Conservation (phyloP, 1,284 basidiomycete genomes). For the Naganishia sp. region DNA sequence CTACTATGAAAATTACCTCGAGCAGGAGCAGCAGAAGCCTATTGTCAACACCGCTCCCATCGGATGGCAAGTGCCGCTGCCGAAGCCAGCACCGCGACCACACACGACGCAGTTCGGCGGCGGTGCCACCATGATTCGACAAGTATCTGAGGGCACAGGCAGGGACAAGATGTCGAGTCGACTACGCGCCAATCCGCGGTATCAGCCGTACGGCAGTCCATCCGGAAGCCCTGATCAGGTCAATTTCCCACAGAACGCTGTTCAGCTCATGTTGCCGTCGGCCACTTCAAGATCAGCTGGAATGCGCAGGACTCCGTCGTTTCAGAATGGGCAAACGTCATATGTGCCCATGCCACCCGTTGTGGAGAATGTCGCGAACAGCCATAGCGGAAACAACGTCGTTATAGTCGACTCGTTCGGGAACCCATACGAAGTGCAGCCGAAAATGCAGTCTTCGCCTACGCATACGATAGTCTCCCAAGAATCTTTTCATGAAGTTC, state of each 20-base stretch:
- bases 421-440: background rate
- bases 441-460: conserved; percentile 10
- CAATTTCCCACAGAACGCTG: background rate
- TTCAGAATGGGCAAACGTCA: conserved; percentile 10
- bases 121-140: conserved; percentile 3
- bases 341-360: conserved; percentile 24
- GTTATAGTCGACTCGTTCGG: conserved; percentile 9
- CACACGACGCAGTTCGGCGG: conserved; percentile 19
- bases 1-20: conserved; percentile 25
- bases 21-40: conserved; percentile 21
- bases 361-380: conserved; percentile 11
- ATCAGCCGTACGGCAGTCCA: conserved; percentile 14
- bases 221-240: conserved; percentile 9
- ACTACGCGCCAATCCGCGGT: conserved; percentile 10
- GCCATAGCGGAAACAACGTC: background rate
- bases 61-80: conserved; percentile 14
- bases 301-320: conserved; percentile 21
- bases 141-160: conserved; percentile 19
- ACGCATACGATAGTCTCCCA: conserved; percentile 3
- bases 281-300: background rate
- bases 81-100: background rate
- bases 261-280: conserved; percentile 14
- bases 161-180: conserved; percentile 12
- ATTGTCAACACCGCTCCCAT: conserved; percentile 19
- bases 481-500: background rate